These are phyloP conservation scores for Hypoxylon lienhwacheense DNA, from an alignment of 495 filamentous ascomycete species.

Conservation along the genomic window DNA sequence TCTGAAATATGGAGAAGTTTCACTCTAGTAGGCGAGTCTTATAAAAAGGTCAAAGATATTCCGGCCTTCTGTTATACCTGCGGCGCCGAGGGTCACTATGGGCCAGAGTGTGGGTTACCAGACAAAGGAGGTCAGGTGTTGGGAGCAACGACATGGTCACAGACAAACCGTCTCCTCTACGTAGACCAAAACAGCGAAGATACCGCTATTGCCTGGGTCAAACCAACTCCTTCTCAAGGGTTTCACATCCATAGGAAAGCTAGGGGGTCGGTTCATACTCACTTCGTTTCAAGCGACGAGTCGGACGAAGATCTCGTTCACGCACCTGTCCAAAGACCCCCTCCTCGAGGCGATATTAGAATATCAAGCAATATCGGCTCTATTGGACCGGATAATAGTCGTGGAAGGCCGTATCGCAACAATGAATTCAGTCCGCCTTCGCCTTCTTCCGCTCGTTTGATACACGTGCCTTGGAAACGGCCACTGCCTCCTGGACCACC, in stretches of 20 bases:
- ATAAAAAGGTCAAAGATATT: conserved; percentile 43
- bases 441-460: neutral
- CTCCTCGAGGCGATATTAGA: conserved; percentile 32
- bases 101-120: conserved; percentile 39
- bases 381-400: conserved; percentile 3
- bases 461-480: conserved; percentile 20
- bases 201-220: conserved; percentile 34
- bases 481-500: conserved; percentile 36
- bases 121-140: conserved; percentile 20
- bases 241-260: conserved; percentile 44
- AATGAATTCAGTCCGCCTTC: conserved; percentile 6
- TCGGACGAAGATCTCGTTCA: conserved; percentile 48
- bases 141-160: conserved; percentile 39
- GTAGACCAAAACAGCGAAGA: conserved; percentile 40
- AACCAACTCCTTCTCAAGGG: conserved; percentile 14
- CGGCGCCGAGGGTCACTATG: conserved; percentile 44
- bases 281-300: conserved; percentile 47
- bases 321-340: conserved; percentile 35
- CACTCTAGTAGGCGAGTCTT: conserved; percentile 10
- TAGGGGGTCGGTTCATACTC: conserved; percentile 43
- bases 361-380: conserved; percentile 38
- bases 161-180: conserved; percentile 40
- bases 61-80: conserved; percentile 49
- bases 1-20: conserved; percentile 46
- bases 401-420: conserved; percentile 1